These are phyloP conservation scores for Exophiala spinifera DNA, from an alignment of 2,329 filamentous ascomycete species.

Conservation along the genomic window DNA sequence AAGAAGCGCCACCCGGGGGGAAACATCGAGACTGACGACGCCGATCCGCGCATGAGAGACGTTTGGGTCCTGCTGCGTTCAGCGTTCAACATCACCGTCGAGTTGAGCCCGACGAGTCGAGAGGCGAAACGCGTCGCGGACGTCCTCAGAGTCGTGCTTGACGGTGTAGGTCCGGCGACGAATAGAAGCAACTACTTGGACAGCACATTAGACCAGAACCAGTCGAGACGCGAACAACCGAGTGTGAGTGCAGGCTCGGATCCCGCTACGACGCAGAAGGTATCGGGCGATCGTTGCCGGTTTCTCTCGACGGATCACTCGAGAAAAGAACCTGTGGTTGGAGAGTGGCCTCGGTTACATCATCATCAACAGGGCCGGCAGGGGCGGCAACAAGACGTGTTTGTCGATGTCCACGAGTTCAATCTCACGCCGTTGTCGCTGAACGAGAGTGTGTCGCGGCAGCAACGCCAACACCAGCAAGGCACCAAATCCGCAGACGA, in stretches of 20 bases:
- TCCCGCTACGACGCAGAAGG: no score
- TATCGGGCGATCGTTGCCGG: no score
- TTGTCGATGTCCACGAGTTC: neutral
- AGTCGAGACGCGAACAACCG: no score
- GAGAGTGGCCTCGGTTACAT: no score
- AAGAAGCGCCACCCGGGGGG: constrained; percentile 17
- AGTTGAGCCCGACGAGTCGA: constrained; percentile 21
- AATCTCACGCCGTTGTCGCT: constrained; percentile 7
- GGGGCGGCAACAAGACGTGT: neutral
- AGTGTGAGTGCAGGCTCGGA: no score
- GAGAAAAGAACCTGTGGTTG: no score
- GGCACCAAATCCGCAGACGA: neutral
- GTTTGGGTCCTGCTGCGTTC: constrained; percentile 16
- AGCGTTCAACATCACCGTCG: constrained; percentile 25
- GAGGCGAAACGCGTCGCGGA: constrained; percentile 27
- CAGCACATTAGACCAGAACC: no score
- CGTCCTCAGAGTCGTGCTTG: constrained; percentile 19
- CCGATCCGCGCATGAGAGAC: constrained; percentile 21
- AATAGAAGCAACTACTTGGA: no score
- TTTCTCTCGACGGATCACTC: no score
- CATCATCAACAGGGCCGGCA: no score
- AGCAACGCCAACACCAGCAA: neutral
- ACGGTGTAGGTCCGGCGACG: neutral
- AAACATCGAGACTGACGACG: constrained; percentile 12
- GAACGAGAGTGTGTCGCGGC: neutral